These are phyloP conservation scores for Pyrenophora graminea DNA, from an alignment of 2,329 filamentous ascomycete genomes.

Conservation along the genomic window DNA sequence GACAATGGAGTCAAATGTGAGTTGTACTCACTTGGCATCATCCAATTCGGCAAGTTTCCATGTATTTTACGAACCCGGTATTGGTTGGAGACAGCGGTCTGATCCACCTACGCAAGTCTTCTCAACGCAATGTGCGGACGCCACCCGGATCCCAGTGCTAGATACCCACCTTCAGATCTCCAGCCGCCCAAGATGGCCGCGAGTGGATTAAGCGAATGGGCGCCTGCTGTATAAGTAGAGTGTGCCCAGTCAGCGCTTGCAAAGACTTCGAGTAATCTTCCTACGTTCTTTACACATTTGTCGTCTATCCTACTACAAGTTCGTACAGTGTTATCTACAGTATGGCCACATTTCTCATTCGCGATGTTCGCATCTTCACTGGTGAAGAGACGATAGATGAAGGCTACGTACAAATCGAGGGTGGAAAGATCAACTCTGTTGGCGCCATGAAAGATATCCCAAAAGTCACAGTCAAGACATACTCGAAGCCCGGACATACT, in stretches of 20 bases:
- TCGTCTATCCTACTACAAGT: too few relatives aligned
- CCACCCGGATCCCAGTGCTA: background rate
- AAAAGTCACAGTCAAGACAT: slow-evolving; percentile 25
- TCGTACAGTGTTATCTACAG: background rate
- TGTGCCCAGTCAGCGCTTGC: background rate
- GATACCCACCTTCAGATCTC: background rate
- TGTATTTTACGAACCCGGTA: background rate
- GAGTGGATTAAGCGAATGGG: background rate
- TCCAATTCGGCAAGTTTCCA: background rate
- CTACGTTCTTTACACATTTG: too few relatives aligned
- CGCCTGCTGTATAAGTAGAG: background rate
- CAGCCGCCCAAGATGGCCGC: too few relatives aligned
- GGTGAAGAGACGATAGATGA: slow-evolving; percentile 49
- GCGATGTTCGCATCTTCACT: slow-evolving; percentile 54
- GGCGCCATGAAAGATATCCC: slow-evolving; percentile 27
- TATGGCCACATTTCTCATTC: slow-evolving; percentile 48
- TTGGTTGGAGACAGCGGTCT: background rate
- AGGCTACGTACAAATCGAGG: slow-evolving; percentile 49
- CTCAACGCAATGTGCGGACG: background rate
- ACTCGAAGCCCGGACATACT: slow-evolving; percentile 54
- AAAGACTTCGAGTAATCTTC: too few relatives aligned
- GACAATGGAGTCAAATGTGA: too few relatives aligned
- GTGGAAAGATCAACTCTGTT: slow-evolving; percentile 48
- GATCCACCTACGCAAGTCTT: background rate
- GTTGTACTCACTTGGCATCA: background rate